phyloP scores from a whole-genome alignment of 2,329 filamentous ascomycete species.

The Lasiodiplodia theobromae region DNA sequence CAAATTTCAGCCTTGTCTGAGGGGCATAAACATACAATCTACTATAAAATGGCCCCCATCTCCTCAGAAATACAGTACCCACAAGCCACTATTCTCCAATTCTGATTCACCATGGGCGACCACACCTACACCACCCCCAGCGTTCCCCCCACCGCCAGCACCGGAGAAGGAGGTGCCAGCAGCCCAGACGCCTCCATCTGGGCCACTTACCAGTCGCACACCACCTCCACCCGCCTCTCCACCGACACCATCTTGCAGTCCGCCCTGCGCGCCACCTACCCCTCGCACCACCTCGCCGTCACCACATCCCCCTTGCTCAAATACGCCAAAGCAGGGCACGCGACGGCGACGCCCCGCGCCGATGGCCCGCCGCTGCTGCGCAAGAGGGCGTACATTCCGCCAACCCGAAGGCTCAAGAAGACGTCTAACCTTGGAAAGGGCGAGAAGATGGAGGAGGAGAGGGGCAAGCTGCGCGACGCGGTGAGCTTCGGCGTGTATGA shows the following conservation, averaged over 20 bases:
- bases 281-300: conserved; percentile 33
- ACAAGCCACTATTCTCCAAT: too few species aligned
- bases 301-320: conserved; percentile 46
- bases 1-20: too few species aligned
- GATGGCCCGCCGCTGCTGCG: conserved; percentile 44
- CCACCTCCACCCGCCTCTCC: conserved; percentile 51
- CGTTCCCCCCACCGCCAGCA: too few species aligned
- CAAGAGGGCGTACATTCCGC: conserved; percentile 49
- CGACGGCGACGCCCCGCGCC: conserved; percentile 50
- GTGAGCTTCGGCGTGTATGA: neutral
- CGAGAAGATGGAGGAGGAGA: neutral
- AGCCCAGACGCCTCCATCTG: neutral
- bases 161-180: too few species aligned
- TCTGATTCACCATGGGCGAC: too few species aligned
- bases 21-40: too few species aligned
- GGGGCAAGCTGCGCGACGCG: neutral
- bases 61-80: too few species aligned
- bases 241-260: conserved; percentile 54
- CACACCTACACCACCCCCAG: too few species aligned
- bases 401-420: conserved; percentile 37
- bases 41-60: too few species aligned
- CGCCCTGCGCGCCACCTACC: conserved; percentile 52
- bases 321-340: conserved; percentile 53
- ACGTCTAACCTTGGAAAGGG: too few species aligned
- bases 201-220: conserved; percentile 51